These are phyloP conservation scores for Medicago ruthenica DNA, from an alignment of 306 rosid species.

Conservation along the genomic window DNA sequence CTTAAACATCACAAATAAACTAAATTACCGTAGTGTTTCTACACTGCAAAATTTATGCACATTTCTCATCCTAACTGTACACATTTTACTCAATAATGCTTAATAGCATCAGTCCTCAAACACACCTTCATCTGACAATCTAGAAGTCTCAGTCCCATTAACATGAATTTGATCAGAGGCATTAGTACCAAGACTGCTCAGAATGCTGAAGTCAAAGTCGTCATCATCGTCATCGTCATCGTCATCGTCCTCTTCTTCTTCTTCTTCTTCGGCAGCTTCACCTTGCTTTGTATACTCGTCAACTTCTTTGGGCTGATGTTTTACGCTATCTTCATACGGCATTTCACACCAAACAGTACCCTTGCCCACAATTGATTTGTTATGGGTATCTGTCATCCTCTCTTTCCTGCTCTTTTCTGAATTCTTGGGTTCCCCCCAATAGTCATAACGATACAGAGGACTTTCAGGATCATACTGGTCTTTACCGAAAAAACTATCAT, in stretches of 20 bases:
- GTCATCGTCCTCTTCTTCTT: too few species aligned
- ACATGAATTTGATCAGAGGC: slow-evolving; percentile 69
- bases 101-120: slow-evolving; percentile 60
- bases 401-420: slow-evolving; percentile 90
- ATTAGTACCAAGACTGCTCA: slow-evolving; percentile 44
- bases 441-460: slow-evolving; percentile 87
- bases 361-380: slow-evolving; percentile 86
- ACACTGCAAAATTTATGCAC: slow-evolving; percentile 42
- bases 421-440: slow-evolving; percentile 98
- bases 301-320: slow-evolving; percentile 47
- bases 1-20: slow-evolving; percentile 7
- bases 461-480: slow-evolving; percentile 76
- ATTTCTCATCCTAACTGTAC: slow-evolving; percentile 37
- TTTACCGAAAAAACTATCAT: slow-evolving; percentile 78
- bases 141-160: slow-evolving; percentile 84
- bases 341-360: slow-evolving; percentile 71
- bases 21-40: slow-evolving; percentile 23
- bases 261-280: slow-evolving; percentile 40
- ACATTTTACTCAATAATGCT: slow-evolving; percentile 8
- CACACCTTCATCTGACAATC: slow-evolving; percentile 71
- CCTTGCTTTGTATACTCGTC: slow-evolving; percentile 32
- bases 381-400: slow-evolving; percentile 75
- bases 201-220: slow-evolving; percentile 70
- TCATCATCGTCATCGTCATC: slow-evolving; percentile 42
- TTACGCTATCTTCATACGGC: slow-evolving; percentile 80